These are phyloP conservation scores for Datura wrightii DNA, from an alignment of 257 asterid species.

Conservation along the genomic window DNA sequence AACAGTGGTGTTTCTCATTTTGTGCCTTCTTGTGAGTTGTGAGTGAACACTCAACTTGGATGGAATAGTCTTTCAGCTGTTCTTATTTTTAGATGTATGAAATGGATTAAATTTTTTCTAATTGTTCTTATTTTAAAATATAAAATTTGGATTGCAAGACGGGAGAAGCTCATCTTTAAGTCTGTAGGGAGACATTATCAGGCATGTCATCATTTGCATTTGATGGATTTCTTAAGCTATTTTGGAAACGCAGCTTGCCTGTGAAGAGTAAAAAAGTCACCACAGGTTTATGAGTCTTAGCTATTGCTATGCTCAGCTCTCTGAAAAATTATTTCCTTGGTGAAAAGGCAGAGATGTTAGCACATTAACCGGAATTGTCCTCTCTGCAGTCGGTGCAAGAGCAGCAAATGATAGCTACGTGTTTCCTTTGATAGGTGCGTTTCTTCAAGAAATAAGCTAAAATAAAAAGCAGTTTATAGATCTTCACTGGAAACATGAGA, in stretches of 20 bases:
- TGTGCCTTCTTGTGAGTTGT: neutral
- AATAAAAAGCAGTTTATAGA: slow-evolving; percentile 30
- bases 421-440: neutral
- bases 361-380: neutral
- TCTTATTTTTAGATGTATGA: slow-evolving; percentile 11
- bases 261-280: neutral
- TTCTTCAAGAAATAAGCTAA: neutral
- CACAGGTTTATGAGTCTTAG: slow-evolving; percentile 10
- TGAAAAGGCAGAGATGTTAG: neutral
- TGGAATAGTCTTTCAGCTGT: neutral
- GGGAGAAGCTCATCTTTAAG: neutral
- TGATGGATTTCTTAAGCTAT: slow-evolving; percentile 9
- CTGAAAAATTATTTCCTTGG: neutral
- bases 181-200: neutral
- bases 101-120: neutral
- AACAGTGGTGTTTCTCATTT: neutral
- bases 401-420: neutral
- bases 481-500: slow-evolving; percentile 37
- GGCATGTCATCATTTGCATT: slow-evolving; percentile 21
- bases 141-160: neutral
- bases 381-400: neutral
- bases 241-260: neutral
- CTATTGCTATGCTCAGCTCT: neutral
- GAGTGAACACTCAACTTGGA: neutral
- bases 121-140: neutral